Conservation (phyloP, 345 rosid genomes). For the Citropsis articulata region DNA sequence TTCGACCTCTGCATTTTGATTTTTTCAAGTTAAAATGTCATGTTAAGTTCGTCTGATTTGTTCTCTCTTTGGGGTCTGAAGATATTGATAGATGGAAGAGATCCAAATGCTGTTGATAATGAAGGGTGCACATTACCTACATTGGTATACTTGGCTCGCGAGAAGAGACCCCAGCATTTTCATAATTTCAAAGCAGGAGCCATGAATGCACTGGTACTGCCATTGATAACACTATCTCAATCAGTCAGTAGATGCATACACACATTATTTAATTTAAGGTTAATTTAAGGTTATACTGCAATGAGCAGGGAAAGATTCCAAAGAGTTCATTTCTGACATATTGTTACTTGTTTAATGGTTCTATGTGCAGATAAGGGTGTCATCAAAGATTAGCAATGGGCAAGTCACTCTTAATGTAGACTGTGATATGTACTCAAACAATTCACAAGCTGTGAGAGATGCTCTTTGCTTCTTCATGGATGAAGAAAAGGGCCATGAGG, state of each 20-base stretch:
- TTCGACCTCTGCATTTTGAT: background rate
- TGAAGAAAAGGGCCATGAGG: slow-evolving; percentile 53
- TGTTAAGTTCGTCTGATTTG: background rate
- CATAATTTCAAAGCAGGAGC: slow-evolving; percentile 92
- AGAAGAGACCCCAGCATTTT: slow-evolving; percentile 59
- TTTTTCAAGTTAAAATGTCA: background rate
- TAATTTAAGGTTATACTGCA: background rate
- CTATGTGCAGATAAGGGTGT: slow-evolving; percentile 54
- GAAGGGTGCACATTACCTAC: slow-evolving; percentile 48
- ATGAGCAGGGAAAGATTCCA: background rate
- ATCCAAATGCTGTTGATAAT: slow-evolving; percentile 26
- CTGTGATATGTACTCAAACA: slow-evolving; percentile 82
- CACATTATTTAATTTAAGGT: too few relatives aligned
- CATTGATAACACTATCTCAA: background rate
- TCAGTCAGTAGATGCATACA: background rate
- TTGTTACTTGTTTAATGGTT: background rate
- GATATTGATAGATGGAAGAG: slow-evolving; percentile 61
- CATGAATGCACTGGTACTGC: slow-evolving; percentile 67
- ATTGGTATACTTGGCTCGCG: slow-evolving; percentile 73
- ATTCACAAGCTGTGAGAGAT: slow-evolving; percentile 47
- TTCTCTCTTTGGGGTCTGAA: background rate
- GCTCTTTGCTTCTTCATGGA: slow-evolving; percentile 83
- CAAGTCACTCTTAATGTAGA: slow-evolving; percentile 59
- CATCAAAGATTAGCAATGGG: slow-evolving; percentile 63
- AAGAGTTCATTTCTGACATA: background rate